A percentile compares a stretch with the other conserved stretches of the same genome.
Evolutionary conservation across 129 eudicot species (phyloP).

Genomic region (Oenanthe sinensis): DNA sequence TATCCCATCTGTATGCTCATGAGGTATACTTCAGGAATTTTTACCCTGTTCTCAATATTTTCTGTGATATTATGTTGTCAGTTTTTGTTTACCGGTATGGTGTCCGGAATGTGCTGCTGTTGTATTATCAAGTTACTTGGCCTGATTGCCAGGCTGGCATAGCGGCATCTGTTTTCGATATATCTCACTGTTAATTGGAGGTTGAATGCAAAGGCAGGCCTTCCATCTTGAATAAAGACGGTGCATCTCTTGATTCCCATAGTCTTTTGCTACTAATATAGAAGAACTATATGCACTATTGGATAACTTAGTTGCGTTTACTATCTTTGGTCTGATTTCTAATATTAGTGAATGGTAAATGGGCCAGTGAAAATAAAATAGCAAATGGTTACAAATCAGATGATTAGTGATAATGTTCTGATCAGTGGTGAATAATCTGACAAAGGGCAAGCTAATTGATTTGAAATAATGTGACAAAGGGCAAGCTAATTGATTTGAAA

Average conservation of each 20-base stretch:
- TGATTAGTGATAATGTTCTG: no score
- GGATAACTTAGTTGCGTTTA: background rate
- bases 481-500: no score
- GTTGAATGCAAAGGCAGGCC: background rate
- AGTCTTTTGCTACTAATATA: background rate
- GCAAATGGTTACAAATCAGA: no score
- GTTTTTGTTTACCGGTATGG: background rate
- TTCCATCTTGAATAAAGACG: no score
- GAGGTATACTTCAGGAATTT: no score
- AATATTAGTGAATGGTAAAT: background rate
- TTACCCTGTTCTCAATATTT: background rate
- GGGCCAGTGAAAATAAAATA: no score
- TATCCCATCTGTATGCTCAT: background rate
- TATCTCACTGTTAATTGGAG: no score
- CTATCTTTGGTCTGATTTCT: background rate
- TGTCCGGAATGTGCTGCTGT: background rate
- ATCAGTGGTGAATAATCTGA: no score
- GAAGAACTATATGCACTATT: background rate
- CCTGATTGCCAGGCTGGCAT: background rate
- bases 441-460: no score
- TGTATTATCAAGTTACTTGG: background rate
- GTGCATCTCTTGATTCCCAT: no score
- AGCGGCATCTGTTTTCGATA: no score
- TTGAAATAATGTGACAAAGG: no score
- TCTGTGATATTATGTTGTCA: background rate